Conservation (phyloP, 2,329 filamentous ascomycete species). For the Alternaria alternata region DNA sequence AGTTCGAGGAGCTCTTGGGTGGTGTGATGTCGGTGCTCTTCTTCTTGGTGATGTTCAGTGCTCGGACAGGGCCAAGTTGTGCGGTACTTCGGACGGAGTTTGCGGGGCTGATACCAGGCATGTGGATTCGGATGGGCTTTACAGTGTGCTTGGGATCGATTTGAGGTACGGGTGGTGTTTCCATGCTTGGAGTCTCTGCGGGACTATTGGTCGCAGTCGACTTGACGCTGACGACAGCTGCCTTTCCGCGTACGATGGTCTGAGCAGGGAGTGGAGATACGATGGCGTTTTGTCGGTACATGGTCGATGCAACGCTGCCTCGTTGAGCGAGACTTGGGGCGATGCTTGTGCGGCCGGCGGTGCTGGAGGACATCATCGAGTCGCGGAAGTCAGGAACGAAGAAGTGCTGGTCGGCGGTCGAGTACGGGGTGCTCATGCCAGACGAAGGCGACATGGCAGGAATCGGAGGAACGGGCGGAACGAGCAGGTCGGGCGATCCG, state of each 20-base stretch:
- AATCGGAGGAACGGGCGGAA: conserved; percentile 93
- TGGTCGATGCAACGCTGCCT: conserved; percentile 81
- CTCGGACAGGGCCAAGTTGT: conserved; percentile 55
- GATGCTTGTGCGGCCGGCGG: conserved; percentile 60
- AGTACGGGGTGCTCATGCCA: conserved; percentile 65
- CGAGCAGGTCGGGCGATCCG: conserved; percentile 79
- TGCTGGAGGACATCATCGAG: conserved; percentile 85
- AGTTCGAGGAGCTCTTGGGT: conserved; percentile 37
- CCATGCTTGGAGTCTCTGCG: conserved; percentile 55
- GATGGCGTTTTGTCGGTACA: conserved; percentile 90
- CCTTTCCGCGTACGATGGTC: conserved; percentile 85
- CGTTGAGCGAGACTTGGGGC: conserved; percentile 57
- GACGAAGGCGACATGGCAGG: conserved; percentile 68
- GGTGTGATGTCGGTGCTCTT: conserved; percentile 38
- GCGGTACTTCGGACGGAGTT: conserved; percentile 50
- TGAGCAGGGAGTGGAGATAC: conserved; percentile 81
- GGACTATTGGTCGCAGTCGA: conserved; percentile 67
- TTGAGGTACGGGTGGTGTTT: conserved; percentile 74
- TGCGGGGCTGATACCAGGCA: conserved; percentile 51
- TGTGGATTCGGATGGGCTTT: conserved; percentile 51
- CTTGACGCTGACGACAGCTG: conserved; percentile 92
- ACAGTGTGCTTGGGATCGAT: conserved; percentile 66
- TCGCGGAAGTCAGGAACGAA: conserved; percentile 92
- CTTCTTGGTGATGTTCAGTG: conserved; percentile 56
- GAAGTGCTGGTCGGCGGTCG: conserved; percentile 79